Percentiles rank a stretch among this genome's conserved stretches.
Conservation (phyloP, 805 yeast genomes). For the Debaryomyces prosopidis region DNA sequence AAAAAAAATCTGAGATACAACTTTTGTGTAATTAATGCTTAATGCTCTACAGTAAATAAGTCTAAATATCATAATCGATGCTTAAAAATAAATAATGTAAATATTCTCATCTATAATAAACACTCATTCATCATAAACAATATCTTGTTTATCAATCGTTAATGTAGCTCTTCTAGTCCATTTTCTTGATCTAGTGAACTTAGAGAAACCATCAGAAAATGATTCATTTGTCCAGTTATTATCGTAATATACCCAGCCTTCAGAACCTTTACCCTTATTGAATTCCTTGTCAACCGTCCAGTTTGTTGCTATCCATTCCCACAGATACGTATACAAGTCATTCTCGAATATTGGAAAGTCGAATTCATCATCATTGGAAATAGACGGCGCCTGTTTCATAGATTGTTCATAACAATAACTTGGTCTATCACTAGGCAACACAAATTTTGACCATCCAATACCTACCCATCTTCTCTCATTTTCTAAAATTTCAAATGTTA, state of each 20-base stretch:
- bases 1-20: no score
- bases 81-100: no score
- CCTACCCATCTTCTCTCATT: constrained; percentile 66
- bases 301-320: constrained; percentile 58
- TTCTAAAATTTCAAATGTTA: constrained; percentile 53
- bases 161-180: constrained; percentile 51
- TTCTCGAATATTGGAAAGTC: constrained; percentile 46
- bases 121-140: constrained; percentile 13
- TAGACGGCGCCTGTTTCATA: constrained; percentile 25
- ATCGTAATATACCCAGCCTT: constrained; percentile 59
- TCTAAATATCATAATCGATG: no score
- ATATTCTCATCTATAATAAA: background rate
- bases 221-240: constrained; percentile 48
- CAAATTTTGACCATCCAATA: constrained; percentile 54
- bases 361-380: constrained; percentile 33
- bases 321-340: constrained; percentile 39
- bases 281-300: constrained; percentile 51
- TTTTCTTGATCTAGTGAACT: constrained; percentile 52
- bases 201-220: constrained; percentile 44
- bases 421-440: constrained; percentile 54
- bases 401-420: constrained; percentile 47
- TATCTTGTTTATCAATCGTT: constrained; percentile 21
- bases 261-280: constrained; percentile 34
- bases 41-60: no score
- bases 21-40: no score